Evolutionary conservation across 306 rosid genomes (phyloP).

Genomic region (Glycyrrhiza uralensis): DNA sequence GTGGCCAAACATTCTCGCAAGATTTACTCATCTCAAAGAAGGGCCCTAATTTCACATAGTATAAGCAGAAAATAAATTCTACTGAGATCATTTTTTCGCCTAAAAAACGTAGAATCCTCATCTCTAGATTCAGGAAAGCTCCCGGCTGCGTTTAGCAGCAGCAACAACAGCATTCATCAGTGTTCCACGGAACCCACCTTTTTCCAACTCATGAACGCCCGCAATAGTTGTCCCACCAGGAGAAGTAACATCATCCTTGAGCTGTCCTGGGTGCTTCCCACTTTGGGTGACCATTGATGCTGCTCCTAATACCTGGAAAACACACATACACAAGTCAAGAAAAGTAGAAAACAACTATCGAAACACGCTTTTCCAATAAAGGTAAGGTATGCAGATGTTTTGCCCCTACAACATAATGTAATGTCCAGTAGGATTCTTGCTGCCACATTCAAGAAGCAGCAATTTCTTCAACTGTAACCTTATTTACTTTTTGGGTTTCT

Average conservation of each 20-base stretch:
- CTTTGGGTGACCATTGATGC: slow-evolving; percentile 63
- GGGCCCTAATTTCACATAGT: not conserved
- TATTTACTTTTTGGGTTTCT: not conserved
- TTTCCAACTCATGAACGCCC: slow-evolving; percentile 86
- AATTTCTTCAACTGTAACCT: not conserved
- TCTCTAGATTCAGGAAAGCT: slow-evolving; percentile 44
- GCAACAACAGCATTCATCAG: slow-evolving; percentile 90
- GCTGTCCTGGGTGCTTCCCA: slow-evolving; percentile 85
- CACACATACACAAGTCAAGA: not conserved
- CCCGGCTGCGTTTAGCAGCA: slow-evolving; percentile 70
- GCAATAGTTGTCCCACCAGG: slow-evolving; percentile 89
- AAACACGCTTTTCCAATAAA: not conserved
- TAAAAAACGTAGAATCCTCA: not conserved
- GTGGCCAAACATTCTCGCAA: slow-evolving; percentile 4
- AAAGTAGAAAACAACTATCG: not conserved
- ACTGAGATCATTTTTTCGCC: not conserved
- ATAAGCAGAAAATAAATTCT: not conserved
- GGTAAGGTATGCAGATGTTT: not conserved
- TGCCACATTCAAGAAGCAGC: not conserved
- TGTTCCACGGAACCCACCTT: slow-evolving; percentile 86
- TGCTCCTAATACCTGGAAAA: slow-evolving; percentile 79
- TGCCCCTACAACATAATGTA: not conserved
- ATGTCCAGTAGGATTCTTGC: not conserved
- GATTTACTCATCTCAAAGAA: slow-evolving; percentile 1
- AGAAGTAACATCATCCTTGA: slow-evolving; percentile 84